phyloP scores from a whole-genome alignment of 2,329 filamentous ascomycete genomes.

The Ophiobolus disseminans region DNA sequence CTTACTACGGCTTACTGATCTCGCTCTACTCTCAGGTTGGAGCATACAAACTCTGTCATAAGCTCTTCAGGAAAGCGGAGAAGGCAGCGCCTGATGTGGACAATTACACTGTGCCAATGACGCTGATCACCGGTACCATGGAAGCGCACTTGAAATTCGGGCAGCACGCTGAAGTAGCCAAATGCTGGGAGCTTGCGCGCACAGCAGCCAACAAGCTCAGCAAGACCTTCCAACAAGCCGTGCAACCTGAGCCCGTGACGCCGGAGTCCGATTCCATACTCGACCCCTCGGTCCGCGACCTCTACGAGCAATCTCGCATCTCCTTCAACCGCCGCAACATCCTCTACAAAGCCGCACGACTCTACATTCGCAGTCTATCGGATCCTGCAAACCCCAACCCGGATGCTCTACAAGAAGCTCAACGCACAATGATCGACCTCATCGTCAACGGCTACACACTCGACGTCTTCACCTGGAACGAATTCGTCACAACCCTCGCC shows the following conservation, averaged over 20 bases:
- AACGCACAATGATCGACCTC: constrained; percentile 59
- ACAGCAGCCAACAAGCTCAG: constrained; percentile 56
- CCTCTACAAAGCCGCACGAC: constrained; percentile 57
- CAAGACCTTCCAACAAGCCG: constrained; percentile 39
- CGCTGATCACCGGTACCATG: constrained; percentile 68
- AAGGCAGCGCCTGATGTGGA: constrained; percentile 19
- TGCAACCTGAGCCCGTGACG: constrained; percentile 42
- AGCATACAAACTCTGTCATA: constrained; percentile 51
- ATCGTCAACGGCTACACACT: constrained; percentile 73
- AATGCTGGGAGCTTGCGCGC: constrained; percentile 71
- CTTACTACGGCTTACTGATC: constrained; percentile 64
- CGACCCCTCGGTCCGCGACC: constrained; percentile 27
- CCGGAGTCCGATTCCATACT: constrained; percentile 26
- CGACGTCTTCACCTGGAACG: constrained; percentile 81
- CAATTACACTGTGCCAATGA: constrained; percentile 38
- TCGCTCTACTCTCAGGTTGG: constrained; percentile 60
- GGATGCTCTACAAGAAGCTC: constrained; percentile 34
- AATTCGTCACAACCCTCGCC: constrained; percentile 73
- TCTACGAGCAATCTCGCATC: constrained; percentile 29
- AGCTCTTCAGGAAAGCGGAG: constrained; percentile 32
- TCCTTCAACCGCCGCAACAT: constrained; percentile 54
- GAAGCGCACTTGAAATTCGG: constrained; percentile 64
- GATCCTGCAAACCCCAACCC: constrained; percentile 56
- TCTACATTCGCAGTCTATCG: constrained; percentile 61
- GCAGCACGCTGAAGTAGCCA: constrained; percentile 66